Base-by-base conservation (phyloP, 495 filamentous ascomycete genomes). In the Daldinia childiae region DNA sequence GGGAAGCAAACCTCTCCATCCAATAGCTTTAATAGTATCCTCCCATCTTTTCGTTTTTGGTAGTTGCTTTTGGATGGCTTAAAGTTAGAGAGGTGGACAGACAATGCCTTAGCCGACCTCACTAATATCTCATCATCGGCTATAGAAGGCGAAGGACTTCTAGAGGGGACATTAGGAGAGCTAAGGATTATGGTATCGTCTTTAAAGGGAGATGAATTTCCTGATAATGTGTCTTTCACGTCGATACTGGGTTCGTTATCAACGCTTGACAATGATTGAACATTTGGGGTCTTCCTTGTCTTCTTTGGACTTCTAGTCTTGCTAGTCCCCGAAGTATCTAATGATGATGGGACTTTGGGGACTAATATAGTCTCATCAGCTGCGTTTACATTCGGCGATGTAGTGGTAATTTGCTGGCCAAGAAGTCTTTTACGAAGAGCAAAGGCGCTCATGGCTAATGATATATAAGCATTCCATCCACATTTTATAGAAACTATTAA, bases 361-460 rank as follows among this genome's bases (percentile, higher is more conserved):
- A 15, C 32, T 26, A 5, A 27, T 48, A 48, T 26, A 24, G 17
- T 14, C 26, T 67, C 67, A 52, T 71, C 24, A 27, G 19, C 32
- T 15, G 27, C 27, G 5, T 39, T 30, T 15, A 14, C 9, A n/a
- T 21, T 36, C 29, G 70, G 12, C 15, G 62, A 29, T 4, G 58
- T 24, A 64, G 43, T 17, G 11, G 68, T 39, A 41, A 30, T 55
- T 43, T 71, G 69, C 36, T 77, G 72, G 24, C 30, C 65, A 45
- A 80, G 72, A 4, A 85, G 76, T 38, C 74, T 82, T 70, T 82
- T 80, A 8, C 85, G 80, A 15, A 84, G 82, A 15, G 85, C 83
- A 72, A 86, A 83, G 15, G 84, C 85, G 68, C 85, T 87, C 73
- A 86, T 74, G 9, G 72, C 83, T 85, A 58, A 4, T n/a, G 4